Conservation (phyloP, 192 early-diverging fungal species). For the Cladochytrium replicatum region DNA sequence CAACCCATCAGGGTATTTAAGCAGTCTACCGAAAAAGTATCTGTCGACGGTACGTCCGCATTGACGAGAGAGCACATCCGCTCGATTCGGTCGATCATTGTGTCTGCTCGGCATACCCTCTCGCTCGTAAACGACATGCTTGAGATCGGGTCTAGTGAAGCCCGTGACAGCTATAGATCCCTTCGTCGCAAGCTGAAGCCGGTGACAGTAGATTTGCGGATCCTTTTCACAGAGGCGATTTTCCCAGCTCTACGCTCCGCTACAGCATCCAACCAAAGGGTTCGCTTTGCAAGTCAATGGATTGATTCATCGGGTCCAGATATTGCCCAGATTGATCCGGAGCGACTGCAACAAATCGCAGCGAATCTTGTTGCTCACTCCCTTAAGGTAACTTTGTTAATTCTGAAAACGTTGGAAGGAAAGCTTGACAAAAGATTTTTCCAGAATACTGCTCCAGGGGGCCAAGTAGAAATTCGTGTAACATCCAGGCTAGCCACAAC, state of each 20-base stretch:
- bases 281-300: not conserved
- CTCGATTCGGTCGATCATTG: slow-evolving; percentile 10
- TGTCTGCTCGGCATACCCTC: slow-evolving; percentile 20
- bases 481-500: too few relatives aligned
- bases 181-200: slow-evolving; percentile 6
- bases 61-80: too few relatives aligned
- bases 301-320: slow-evolving; percentile 7
- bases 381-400: slow-evolving; percentile 6
- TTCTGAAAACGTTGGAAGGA: not conserved
- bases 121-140: slow-evolving; percentile 18
- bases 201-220: slow-evolving; percentile 5
- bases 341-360: slow-evolving; percentile 12
- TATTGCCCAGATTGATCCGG: slow-evolving; percentile 13
- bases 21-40: too few relatives aligned
- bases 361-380: slow-evolving; percentile 6
- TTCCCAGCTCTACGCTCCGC: slow-evolving; percentile 4
- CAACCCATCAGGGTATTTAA: too few relatives aligned
- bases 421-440: not conserved
- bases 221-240: slow-evolving; percentile 3
- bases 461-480: too few relatives aligned
- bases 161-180: too few relatives aligned
- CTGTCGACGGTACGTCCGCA: too few relatives aligned
- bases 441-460: slow-evolving; percentile 4
- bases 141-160: slow-evolving; percentile 18
- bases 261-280: slow-evolving; percentile 3